Evolutionary conservation across 2,329 filamentous ascomycete genomes (phyloP).

Genomic region (Nigrospora sphaerica): DNA sequence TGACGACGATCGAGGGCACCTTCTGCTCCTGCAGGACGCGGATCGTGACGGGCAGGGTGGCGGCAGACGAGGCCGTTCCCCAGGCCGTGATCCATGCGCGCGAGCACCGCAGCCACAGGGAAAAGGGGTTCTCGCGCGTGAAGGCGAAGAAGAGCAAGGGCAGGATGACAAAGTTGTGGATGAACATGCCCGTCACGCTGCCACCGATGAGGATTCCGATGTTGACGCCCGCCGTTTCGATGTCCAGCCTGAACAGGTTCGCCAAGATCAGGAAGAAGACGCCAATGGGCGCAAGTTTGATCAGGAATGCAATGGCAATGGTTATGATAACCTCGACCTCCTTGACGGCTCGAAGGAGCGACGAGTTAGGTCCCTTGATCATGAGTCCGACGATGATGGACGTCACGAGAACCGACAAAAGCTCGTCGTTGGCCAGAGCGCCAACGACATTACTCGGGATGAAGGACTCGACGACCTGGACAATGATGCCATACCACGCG

Average conservation of each 20-base stretch:
- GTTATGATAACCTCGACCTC: constrained; percentile 42
- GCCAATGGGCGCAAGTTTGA: neutral
- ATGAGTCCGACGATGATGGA: constrained; percentile 39
- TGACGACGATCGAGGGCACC: constrained; percentile 33
- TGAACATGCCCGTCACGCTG: constrained; percentile 35
- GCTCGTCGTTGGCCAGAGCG: constrained; percentile 36
- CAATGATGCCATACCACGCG: constrained; percentile 30
- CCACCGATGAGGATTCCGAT: constrained; percentile 42
- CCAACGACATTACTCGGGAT: constrained; percentile 40
- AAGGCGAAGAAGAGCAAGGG: constrained; percentile 34
- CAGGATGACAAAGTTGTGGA: constrained; percentile 38
- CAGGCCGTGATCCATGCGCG: constrained; percentile 48
- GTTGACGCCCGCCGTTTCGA: constrained; percentile 38
- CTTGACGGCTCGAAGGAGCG: constrained; percentile 32
- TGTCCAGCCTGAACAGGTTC: constrained; percentile 41
- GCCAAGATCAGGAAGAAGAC: constrained; percentile 46
- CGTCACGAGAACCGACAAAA: constrained; percentile 39
- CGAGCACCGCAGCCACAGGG: constrained; percentile 38
- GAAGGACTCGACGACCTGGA: constrained; percentile 40
- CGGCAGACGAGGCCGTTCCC: constrained; percentile 45
- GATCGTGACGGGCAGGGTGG: constrained; percentile 43
- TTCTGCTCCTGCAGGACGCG: constrained; percentile 29
- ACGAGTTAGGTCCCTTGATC: constrained; percentile 27
- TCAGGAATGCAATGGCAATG: constrained; percentile 25
- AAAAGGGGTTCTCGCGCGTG: constrained; percentile 37